A percentile compares a stretch with the other conserved stretches of the same genome.
phyloP scores from a whole-genome alignment of 225 moss, liverwort and hornwort species.

The Pseudoscleropodium purum region DNA sequence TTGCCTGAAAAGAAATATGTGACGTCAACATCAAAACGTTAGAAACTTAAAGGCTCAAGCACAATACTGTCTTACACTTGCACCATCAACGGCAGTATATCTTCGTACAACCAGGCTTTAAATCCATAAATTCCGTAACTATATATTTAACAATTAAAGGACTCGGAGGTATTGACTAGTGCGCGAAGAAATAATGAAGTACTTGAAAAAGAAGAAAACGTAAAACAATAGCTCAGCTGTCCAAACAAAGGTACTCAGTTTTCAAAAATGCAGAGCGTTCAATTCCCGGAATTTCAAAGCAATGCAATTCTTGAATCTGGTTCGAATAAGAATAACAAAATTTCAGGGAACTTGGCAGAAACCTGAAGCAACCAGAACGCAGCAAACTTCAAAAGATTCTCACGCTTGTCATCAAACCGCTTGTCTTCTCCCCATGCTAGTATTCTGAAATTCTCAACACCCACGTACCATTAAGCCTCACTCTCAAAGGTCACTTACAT shows the following conservation, averaged over 20 bases:
- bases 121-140: neutral
- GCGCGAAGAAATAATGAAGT: neutral
- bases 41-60: neutral
- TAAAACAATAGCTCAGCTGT: neutral
- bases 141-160: neutral
- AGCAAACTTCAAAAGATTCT: conserved; percentile 66
- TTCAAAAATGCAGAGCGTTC: neutral
- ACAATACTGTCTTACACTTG: neutral
- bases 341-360: neutral
- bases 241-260: neutral
- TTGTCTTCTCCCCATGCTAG: conserved; percentile 87
- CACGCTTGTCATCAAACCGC: conserved; percentile 80
- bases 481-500: neutral
- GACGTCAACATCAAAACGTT: neutral
- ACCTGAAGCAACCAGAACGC: conserved; percentile 83
- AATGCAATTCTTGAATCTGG: neutral
- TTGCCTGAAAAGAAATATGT: conserved; percentile 37
- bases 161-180: neutral
- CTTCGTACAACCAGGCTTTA: neutral
- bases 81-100: neutral
- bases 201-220: neutral
- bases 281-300: neutral
- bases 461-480: neutral
- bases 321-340: neutral
- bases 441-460: conserved; percentile 38